These are phyloP conservation scores for Candida sanyaensis DNA, from an alignment of 1,139 yeast genomes.

Conservation along the genomic window DNA sequence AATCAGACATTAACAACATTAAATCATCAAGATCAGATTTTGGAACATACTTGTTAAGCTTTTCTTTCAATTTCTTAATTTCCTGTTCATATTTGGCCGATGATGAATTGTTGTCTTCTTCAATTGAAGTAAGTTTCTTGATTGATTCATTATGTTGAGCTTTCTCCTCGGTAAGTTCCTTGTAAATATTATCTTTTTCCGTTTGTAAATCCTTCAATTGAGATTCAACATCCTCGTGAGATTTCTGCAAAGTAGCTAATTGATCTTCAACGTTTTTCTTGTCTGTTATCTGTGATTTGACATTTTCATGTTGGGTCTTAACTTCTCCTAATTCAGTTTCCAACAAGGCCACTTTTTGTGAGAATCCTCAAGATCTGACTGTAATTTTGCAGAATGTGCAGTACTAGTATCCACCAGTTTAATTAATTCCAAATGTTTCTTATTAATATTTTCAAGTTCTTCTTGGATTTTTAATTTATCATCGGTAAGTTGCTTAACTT, in stretches of 20 bases:
- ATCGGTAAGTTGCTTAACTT: conserved; percentile 2
- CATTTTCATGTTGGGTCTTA: conserved; percentile 6
- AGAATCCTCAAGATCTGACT: conserved; percentile 10
- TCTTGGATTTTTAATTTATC: conserved; percentile 5
- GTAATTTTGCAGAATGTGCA: conserved; percentile 2
- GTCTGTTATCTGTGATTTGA: not conserved
- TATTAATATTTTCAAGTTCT: conserved; percentile 5
- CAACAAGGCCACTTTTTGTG: conserved; percentile 14
- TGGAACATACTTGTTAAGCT: conserved; percentile 40
- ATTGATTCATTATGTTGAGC: conserved; percentile 8
- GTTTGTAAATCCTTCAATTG: conserved; percentile 8
- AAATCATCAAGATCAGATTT: conserved; percentile 73
- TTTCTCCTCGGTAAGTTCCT: conserved; percentile 6
- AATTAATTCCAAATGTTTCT: conserved; percentile 5
- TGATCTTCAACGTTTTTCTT: conserved; percentile 13
- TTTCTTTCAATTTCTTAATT: conserved; percentile 15
- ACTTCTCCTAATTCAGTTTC: not conserved
- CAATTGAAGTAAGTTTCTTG: conserved; percentile 3
- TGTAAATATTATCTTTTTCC: not conserved
- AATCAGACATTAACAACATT: conserved; percentile 70
- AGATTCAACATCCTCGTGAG: not conserved
- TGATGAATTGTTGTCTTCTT: conserved; percentile 4
- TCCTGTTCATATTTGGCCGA: conserved; percentile 14
- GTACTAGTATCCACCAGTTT: conserved; percentile 4
- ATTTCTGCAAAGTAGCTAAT: conserved; percentile 8